Evolutionary conservation across 768 basidiomycete species (phyloP), one percentile per base, ranked within the genome.

Genomic region (Trametes coccinea): DNA sequence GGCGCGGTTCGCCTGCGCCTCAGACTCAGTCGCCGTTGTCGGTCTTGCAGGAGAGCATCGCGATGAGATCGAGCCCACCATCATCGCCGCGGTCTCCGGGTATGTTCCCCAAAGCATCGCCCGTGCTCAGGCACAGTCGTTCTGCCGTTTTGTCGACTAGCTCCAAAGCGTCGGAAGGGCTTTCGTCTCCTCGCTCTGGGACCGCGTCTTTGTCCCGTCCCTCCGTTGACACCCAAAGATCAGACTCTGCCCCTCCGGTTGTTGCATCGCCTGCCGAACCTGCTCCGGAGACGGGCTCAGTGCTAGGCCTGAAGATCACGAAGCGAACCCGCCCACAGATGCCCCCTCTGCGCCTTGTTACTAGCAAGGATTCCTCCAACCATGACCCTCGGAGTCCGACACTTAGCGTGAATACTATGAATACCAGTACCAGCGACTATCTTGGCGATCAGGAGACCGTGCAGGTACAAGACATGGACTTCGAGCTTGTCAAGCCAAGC

Each of bases 381-480:
- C 22, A 73, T 22, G 79, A 77, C 40, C 73, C 75, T 11, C 66
- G 72, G 49, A 67, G 66, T 70, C 67, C 70, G 16, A 71, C 66
- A 11, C 40, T 63, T 47, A 68, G 67, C 40, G 50, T 68, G 10
- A 60, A 61, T 16, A 61, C 61, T 56, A 9, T 43, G 33, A 53
- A 60, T 14, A 45, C 72, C 11, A 59, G 51, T 39, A 48, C 54
- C n/a, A 64, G 62, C 54, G 62, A 64, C 45, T 51, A 55, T 45
- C 54, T 53, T 14, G 34, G 30, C 9, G 78, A 82, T 5, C 75
- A 77, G 43, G 83, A 89, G 65, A 84, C 83, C 1, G 79, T 92
- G 5, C 90, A 93, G 57, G 87, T 92, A 7, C 77, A 89, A 69
- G 88, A 92, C 69, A 87, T 86, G 79, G 90, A 92, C 65, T 93